phyloP scores from a whole-genome alignment of 2,329 filamentous ascomycete species.

The Cercospora zeina region DNA sequence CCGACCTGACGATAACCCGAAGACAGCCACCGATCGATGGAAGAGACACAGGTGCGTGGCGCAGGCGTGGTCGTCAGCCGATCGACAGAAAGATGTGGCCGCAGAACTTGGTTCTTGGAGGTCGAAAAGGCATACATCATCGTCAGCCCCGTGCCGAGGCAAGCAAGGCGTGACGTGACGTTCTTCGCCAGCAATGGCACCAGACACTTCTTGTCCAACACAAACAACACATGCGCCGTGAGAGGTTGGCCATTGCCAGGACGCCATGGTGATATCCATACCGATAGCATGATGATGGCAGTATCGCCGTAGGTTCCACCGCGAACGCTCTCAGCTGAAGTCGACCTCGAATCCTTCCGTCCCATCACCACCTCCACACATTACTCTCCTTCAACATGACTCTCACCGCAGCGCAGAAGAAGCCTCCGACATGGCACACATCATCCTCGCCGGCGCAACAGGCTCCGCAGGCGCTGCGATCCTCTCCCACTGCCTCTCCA shows the following conservation, averaged over 20 bases:
- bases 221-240: not conserved
- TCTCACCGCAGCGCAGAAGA: not conserved
- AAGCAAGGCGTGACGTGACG: not conserved
- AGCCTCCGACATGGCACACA: conserved; percentile 36
- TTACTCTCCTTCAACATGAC: not conserved
- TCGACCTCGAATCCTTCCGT: not conserved
- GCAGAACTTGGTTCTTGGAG: conserved; percentile 1
- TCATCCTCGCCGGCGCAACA: conserved; percentile 50
- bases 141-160: not conserved
- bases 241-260: not conserved
- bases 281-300: not conserved
- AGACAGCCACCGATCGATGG: not conserved
- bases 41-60: not conserved
- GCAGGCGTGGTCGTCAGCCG: conserved; percentile 6
- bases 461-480: conserved; percentile 46
- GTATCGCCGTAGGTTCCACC: not conserved
- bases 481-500: conserved; percentile 42
- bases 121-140: conserved; percentile 5
- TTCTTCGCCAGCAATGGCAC: not conserved
- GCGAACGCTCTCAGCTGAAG: not conserved
- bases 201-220: not conserved
- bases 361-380: not conserved
- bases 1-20: not conserved
- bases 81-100: not conserved
- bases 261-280: no score